phyloP scores from a whole-genome alignment of 1,284 basidiomycete genomes.

The Microbotryum intermedium region DNA sequence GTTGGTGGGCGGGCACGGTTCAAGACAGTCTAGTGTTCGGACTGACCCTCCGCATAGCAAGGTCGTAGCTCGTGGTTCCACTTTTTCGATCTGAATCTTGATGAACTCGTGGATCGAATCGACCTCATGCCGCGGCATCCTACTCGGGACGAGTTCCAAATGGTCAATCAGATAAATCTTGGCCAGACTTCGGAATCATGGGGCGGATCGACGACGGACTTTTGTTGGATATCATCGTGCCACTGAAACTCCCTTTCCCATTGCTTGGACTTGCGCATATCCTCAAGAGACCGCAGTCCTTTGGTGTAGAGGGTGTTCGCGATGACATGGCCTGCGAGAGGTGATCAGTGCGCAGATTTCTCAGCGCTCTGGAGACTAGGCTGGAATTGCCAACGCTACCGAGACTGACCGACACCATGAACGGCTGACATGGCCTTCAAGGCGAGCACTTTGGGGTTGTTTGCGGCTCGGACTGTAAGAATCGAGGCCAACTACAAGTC shows the following conservation, averaged over 20 bases:
- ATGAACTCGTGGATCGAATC: constrained; percentile 56
- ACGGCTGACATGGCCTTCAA: constrained; percentile 55
- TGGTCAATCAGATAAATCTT: too few relatives aligned
- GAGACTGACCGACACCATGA: constrained; percentile 61
- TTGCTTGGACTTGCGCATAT: constrained; percentile 11
- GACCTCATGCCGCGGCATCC: constrained; percentile 58
- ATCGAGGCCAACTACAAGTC: background rate
- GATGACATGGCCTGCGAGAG: background rate
- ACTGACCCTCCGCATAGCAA: constrained; percentile 63
- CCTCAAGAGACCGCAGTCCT: constrained; percentile 12
- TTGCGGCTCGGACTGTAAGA: constrained; percentile 5
- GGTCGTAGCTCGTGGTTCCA: constrained; percentile 54
- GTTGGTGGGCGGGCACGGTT: background rate
- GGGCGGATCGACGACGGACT: background rate
- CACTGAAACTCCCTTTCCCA: constrained; percentile 19
- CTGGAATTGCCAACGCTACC: too few relatives aligned
- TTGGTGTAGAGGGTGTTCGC: constrained; percentile 19
- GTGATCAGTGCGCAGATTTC: too few relatives aligned
- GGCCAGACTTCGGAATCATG: background rate
- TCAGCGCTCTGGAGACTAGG: too few relatives aligned
- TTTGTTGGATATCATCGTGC: constrained; percentile 20
- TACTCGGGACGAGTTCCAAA: constrained; percentile 26
- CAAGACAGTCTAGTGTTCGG: background rate
- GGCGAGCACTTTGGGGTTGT: constrained; percentile 46
- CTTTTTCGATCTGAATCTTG: constrained; percentile 49